Percentiles rank a stretch among this genome's conserved stretches.
phyloP scores from a whole-genome alignment of 495 filamentous ascomycete species.

The Oidiodendron maius region DNA sequence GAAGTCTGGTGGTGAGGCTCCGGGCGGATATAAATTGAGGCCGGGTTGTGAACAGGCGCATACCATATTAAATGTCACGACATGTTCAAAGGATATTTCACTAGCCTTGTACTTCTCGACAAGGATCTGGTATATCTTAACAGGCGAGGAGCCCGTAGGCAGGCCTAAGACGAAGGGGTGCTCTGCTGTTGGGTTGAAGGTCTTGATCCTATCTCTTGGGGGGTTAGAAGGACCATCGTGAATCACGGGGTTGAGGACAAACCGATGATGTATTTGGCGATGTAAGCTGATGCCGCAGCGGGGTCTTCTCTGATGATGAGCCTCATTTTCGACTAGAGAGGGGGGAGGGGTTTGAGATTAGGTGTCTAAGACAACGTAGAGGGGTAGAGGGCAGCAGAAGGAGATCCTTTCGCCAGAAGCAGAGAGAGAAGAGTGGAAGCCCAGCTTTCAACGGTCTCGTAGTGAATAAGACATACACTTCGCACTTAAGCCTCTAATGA shows the following conservation, averaged over 20 bases:
- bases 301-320: slow-evolving; percentile 76
- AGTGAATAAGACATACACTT: too few relatives aligned
- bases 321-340: too few relatives aligned
- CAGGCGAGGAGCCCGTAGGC: slow-evolving; percentile 75
- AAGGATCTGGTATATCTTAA: slow-evolving; percentile 70
- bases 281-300: slow-evolving; percentile 60
- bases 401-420: neutral
- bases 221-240: neutral
- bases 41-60: slow-evolving; percentile 5
- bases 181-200: slow-evolving; percentile 60
- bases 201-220: slow-evolving; percentile 56
- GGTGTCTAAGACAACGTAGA: too few relatives aligned
- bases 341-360: too few relatives aligned
- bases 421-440: slow-evolving; percentile 1
- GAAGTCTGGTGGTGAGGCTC: neutral
- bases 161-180: slow-evolving; percentile 80
- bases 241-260: slow-evolving; percentile 19
- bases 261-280: slow-evolving; percentile 81
- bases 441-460: neutral
- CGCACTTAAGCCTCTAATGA: too few relatives aligned
- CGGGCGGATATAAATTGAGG: slow-evolving; percentile 8
- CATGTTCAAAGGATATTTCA: slow-evolving; percentile 79
- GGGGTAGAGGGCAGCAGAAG: neutral
- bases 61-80: slow-evolving; percentile 92
- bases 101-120: slow-evolving; percentile 71